Conservation (phyloP, 1,139 yeast genomes). For the Hansenula sp. region DNA sequence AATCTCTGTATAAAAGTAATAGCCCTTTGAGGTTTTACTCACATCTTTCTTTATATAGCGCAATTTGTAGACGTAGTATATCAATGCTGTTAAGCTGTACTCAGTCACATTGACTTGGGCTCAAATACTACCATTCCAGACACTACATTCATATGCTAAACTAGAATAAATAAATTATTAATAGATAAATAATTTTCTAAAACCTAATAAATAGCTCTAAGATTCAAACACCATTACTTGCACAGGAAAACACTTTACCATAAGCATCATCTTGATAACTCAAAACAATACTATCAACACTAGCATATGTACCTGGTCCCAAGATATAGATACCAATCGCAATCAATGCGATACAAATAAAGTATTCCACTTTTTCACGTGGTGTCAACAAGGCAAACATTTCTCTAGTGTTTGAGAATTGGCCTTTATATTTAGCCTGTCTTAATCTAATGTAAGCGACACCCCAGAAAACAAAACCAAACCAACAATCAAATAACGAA, state of each 20-base stretch:
- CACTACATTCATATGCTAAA: too few species aligned
- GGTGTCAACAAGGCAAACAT: constrained; percentile 24
- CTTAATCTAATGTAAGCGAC: constrained; percentile 47
- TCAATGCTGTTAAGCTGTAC: too few species aligned
- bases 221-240: constrained; percentile 34
- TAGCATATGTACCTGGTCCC: constrained; percentile 57
- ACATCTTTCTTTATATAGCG: too few species aligned
- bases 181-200: too few species aligned
- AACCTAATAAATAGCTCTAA: neutral
- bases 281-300: constrained; percentile 46
- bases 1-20: too few species aligned
- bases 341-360: constrained; percentile 36
- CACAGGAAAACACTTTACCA: constrained; percentile 49
- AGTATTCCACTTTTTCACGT: constrained; percentile 32
- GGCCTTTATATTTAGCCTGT: constrained; percentile 24
- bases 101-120: too few species aligned
- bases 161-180: too few species aligned
- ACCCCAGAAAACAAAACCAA: constrained; percentile 66
- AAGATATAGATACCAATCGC: constrained; percentile 46
- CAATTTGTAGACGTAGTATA: too few species aligned
- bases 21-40: too few species aligned
- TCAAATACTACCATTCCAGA: too few species aligned
- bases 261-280: constrained; percentile 43
- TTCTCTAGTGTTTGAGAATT: constrained; percentile 23
- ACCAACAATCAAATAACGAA: constrained; percentile 63